Conservation (phyloP, 257 asterid species). For the Solanum bulbocastanum region DNA sequence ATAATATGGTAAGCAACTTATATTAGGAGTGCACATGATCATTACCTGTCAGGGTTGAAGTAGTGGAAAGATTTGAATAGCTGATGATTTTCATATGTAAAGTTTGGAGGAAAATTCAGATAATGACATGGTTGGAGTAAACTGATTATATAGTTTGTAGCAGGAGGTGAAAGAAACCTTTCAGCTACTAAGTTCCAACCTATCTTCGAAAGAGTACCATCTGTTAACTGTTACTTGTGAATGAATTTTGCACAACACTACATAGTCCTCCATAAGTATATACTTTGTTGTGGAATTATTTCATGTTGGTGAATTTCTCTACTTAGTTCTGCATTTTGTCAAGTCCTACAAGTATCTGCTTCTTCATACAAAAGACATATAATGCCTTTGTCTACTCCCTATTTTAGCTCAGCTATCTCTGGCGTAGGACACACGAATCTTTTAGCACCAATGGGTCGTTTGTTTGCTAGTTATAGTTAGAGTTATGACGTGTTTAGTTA, state of each 20-base stretch:
- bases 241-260: background rate
- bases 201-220: background rate
- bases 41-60: background rate
- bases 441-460: background rate
- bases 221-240: background rate
- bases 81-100: background rate
- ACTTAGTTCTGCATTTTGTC: background rate
- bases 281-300: background rate
- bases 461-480: background rate
- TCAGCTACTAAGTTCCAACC: background rate
- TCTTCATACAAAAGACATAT: background rate
- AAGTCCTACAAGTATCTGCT: background rate
- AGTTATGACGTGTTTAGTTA: background rate
- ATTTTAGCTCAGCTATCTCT: background rate
- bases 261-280: background rate
- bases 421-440: background rate
- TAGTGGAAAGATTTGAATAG: background rate
- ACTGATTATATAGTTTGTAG: background rate
- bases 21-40: background rate
- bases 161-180: background rate
- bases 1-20: background rate
- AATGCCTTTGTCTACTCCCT: background rate
- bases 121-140: background rate
- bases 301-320: background rate
- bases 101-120: background rate